Conservation (phyloP, 306 rosid genomes). For the Sphenostylis stenocarpa region DNA sequence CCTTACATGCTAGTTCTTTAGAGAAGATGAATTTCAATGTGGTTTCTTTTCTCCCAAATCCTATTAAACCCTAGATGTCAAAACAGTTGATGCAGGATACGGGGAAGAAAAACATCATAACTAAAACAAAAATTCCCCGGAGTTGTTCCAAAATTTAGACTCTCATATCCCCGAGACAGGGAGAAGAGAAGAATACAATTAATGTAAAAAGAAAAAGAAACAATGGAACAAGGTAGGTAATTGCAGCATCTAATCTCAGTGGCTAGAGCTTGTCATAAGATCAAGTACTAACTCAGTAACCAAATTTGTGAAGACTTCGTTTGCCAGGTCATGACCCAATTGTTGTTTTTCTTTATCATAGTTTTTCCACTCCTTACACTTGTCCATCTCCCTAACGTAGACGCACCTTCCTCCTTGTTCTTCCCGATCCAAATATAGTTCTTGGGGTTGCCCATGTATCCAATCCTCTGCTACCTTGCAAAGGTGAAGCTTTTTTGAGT, state of each 20-base stretch:
- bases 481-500: constrained; percentile 7
- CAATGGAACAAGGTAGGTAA: neutral
- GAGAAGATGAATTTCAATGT: neutral
- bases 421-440: constrained; percentile 60
- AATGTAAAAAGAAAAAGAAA: neutral
- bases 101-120: constrained; percentile 4
- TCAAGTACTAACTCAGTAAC: constrained; percentile 56
- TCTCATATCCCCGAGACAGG: constrained; percentile 10
- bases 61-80: neutral
- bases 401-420: constrained; percentile 29
- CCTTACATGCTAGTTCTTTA: neutral
- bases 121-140: constrained; percentile 4
- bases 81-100: neutral
- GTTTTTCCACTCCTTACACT: constrained; percentile 46
- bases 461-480: constrained; percentile 56
- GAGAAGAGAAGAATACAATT: constrained; percentile 6
- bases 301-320: constrained; percentile 47
- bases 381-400: constrained; percentile 61
- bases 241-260: neutral
- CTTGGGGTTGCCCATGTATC: constrained; percentile 46
- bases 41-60: neutral
- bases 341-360: constrained; percentile 35
- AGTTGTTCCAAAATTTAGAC: constrained; percentile 27
- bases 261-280: neutral
- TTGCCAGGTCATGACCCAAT: constrained; percentile 47